Evolutionary conservation across 1,284 basidiomycete species (phyloP).

Genomic region (Cystobasidiaceae sp.): DNA sequence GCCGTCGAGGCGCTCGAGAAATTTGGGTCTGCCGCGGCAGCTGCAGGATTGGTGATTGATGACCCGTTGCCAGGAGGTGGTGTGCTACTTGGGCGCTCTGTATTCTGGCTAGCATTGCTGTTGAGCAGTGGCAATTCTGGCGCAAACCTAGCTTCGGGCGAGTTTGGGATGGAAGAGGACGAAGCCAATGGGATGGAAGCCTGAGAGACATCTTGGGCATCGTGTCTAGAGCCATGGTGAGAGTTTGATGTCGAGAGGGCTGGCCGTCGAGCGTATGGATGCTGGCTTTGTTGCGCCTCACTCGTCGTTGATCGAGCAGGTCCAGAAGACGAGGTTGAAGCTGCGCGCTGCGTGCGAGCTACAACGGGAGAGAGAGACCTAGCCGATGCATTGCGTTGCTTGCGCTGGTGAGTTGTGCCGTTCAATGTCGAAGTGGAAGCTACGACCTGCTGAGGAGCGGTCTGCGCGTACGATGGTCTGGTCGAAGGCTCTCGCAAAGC

Average conservation of each 20-base stretch:
- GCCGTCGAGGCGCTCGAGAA: not conserved
- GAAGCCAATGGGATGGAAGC: constrained; percentile 10
- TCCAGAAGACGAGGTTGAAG: not conserved
- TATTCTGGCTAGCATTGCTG: not conserved
- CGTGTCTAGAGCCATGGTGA: not conserved
- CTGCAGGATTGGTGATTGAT: not conserved
- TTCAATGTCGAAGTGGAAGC: not conserved
- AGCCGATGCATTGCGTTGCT: not conserved
- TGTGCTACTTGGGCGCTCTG: not conserved
- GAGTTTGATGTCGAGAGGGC: not conserved
- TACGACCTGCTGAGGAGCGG: not conserved
- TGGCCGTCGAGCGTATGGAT: not conserved
- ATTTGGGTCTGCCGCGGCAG: not conserved
- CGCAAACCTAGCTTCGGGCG: constrained; percentile 2
- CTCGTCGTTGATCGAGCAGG: not conserved
- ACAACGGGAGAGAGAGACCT: not conserved
- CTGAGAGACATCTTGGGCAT: not conserved
- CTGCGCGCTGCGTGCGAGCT: not conserved
- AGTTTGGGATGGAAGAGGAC: constrained; percentile 27
- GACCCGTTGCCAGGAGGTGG: not conserved
- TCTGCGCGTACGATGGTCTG: not conserved
- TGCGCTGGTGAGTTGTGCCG: not conserved
- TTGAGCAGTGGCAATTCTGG: not conserved
- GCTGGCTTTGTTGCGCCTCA: not conserved
- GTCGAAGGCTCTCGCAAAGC: no score